Percentiles rank a stretch among this genome's conserved stretches.
Evolutionary conservation across 306 rosid genomes (phyloP).

Genomic region (Leucaena leucocephala): DNA sequence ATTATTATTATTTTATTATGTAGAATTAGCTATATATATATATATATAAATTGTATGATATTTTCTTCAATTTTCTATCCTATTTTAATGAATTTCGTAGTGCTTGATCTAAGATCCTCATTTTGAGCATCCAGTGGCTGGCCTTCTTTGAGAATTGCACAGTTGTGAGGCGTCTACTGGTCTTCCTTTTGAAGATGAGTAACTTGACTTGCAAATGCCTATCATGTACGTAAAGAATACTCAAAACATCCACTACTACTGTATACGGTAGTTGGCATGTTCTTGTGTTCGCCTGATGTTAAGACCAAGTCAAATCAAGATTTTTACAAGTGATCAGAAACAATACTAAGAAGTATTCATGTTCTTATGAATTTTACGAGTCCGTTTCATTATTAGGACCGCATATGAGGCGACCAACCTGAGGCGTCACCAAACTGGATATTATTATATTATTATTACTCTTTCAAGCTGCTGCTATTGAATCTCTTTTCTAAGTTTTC

Average conservation of each 20-base stretch:
- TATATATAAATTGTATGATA: too few species aligned
- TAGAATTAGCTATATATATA: too few species aligned
- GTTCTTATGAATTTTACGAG: too few species aligned
- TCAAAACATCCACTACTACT: not conserved
- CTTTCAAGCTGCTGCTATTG: constrained; percentile 6
- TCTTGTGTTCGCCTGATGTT: not conserved
- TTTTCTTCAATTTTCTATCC: too few species aligned
- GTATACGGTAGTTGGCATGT: not conserved
- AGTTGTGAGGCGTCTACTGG: not conserved
- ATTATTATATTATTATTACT: constrained; percentile 6
- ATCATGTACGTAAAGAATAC: not conserved
- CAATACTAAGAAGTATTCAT: not conserved
- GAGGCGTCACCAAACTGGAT: constrained; percentile 24
- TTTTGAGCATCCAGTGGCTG: too few species aligned
- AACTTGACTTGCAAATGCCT: not conserved
- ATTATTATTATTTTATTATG: too few species aligned
- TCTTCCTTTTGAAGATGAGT: not conserved
- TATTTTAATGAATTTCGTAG: too few species aligned
- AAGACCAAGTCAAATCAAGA: not conserved
- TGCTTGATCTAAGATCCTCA: too few species aligned
- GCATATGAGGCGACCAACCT: not conserved
- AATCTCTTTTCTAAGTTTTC: not conserved
- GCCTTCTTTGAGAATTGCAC: too few species aligned
- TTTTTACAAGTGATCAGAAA: not conserved
- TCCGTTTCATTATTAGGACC: not conserved